Conservation (phyloP, 441 rosid genomes). For the Jatropha podagrica region DNA sequence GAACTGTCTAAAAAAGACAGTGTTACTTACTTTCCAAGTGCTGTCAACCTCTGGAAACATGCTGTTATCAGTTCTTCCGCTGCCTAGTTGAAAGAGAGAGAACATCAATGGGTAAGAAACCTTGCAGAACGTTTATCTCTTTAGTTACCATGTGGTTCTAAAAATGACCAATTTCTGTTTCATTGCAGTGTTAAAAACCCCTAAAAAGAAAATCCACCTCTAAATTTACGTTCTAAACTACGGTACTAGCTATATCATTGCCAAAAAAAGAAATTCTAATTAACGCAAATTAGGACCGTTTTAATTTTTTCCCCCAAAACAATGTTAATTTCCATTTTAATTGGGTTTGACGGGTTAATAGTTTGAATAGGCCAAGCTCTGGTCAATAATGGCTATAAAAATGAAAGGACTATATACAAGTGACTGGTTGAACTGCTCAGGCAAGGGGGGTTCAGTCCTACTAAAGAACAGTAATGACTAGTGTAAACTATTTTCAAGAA, state of each 20-base stretch:
- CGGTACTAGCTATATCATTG: background rate
- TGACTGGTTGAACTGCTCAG: background rate
- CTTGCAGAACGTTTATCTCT: background rate
- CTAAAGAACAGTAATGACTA: background rate
- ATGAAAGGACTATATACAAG: background rate
- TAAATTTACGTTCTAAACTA: background rate
- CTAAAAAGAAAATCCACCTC: background rate
- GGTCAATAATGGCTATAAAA: background rate
- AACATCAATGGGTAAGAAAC: conserved; percentile 23
- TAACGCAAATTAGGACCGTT: background rate
- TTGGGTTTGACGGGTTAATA: background rate
- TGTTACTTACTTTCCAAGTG: conserved; percentile 72
- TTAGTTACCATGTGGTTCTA: background rate
- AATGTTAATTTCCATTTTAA: background rate
- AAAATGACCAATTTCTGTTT: background rate
- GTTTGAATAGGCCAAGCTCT: background rate
- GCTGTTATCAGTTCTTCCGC: conserved; percentile 55
- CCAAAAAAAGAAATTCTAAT: background rate
- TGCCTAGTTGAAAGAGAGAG: conserved; percentile 38
- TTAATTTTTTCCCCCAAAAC: background rate
- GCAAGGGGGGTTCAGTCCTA: background rate
- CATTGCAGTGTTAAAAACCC: background rate
- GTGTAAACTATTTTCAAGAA: background rate
- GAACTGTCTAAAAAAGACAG: background rate
- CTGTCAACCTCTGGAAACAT: conserved; percentile 98